Base-by-base conservation (phyloP, 192 early-diverging fungal genomes). In the Coemansia aciculifera region DNA sequence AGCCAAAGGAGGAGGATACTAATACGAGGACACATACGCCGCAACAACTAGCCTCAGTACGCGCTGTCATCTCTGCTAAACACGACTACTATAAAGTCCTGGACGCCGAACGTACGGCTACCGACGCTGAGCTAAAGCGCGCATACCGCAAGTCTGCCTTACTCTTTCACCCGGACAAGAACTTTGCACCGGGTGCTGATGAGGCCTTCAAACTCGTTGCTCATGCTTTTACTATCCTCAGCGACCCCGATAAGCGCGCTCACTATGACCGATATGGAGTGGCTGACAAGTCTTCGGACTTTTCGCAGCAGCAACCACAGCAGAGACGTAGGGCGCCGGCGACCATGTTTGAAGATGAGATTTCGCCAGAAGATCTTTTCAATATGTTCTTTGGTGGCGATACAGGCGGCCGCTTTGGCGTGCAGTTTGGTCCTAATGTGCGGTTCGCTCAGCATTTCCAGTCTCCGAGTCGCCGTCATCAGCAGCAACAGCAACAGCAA, bases 161-260 rank as follows among this genome's bases (percentile, higher is more conserved):
- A 51, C 87, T 92, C 63, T 95, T 93, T 73, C 97, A 98, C 66
- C 97, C 97, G 0, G 97, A 98, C 68, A 98, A 98, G 74, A 97
- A 96, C 64, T 89, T 84, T 0, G 95, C 97, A 7, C 94, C 95
- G 3, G 95, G 97, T 15, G 94, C 95, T 11, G 95, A 97, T 63
- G 95, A 97, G 73, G 95, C 96, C 0, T 98, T 98, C 71, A 97
- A 98, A 83, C 91, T 94, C 63, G 92, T 98, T 43, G 91, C 92
- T 24, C 92, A 97, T 65, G 94, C 95, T 29, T 96, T 95, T 57
- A 90, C 91, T 2, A 89, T 97, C 8, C 83, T 98, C 9, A 91
- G 90, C 59, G 95, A 97, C 68, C 69, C 86, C 12, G 89, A 94
- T 42, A 98, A 97, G 69, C 85, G 90, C 42, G 87, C 87, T 1